Evolutionary conservation across 208 protist species (phyloP), one percentile per base, ranked within the genome.

Genomic region (Leishmania martiniquensis): DNA sequence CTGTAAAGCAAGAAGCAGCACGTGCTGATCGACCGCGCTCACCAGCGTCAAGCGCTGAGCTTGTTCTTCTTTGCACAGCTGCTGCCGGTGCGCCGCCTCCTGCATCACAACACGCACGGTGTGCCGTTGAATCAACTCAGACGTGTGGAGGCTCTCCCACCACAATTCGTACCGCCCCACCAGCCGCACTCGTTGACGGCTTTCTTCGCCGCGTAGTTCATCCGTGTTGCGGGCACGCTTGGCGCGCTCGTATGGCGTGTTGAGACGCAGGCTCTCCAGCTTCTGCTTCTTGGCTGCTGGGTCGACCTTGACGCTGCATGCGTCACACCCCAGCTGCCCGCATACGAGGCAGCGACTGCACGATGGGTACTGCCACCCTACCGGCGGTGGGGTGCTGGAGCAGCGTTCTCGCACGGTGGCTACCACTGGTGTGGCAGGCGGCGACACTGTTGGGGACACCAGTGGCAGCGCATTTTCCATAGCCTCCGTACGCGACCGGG

Each of bases 171-270:
- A 89, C 39, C 80, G 70, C 4, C 89, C 82, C 0, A 83, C 66
- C 1, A 94, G 51, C 49, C 80, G 83, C 57, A 65, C 74, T n/a
- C 92, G 89, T 29, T 86, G 87, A 37, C 83, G 87, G 6, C 29
- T 54, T 80, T 96, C 92, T 34, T 93, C 89, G 42, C 75, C 69
- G 45, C 78, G 78, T 22, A 87, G 66, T 12, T 94, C 88, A 29
- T 89, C 90, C 10, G 86, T 78, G 51, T 77, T 72, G 55, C 87
- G 91, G 25, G 86, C 55, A 10, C 91, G 72, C 82, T 97, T 95
- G 34, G 83, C 85, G 15, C 90, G 88, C 76, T 88, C 93, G 79
- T 93, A 94, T 22, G 90, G 93, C 7, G 93, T 97, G 76, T 87
- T 93, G 39, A 91, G 83, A 9, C 85, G 85, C 12, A 95, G 80